Evolutionary conservation across 164 flowering plant genomes (phyloP).

Genomic region (Aristolochia californica): DNA sequence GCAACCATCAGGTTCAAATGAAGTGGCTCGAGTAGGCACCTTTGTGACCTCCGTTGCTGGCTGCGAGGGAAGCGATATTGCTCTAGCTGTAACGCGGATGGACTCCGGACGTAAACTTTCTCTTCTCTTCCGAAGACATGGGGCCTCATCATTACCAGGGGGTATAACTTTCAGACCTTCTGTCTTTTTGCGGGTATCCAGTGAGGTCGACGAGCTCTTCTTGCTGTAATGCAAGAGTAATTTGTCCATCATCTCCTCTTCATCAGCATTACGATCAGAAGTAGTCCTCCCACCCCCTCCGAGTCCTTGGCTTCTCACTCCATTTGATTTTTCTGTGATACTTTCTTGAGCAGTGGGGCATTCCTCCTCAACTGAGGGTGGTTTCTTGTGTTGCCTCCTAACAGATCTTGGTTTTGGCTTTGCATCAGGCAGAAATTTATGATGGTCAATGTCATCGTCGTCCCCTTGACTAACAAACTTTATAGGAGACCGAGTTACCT

Average conservation of each 20-base stretch:
- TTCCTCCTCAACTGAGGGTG: not conserved
- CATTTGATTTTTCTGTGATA: constrained; percentile 25
- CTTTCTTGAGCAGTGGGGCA: not conserved
- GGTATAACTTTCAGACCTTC: constrained; percentile 23
- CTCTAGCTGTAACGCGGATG: constrained; percentile 31
- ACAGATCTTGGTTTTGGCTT: constrained; percentile 40
- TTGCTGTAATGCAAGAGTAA: constrained; percentile 68
- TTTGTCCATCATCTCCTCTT: constrained; percentile 62
- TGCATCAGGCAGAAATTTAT: not conserved
- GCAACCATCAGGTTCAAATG: constrained; percentile 38
- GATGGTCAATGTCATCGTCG: too few relatives aligned
- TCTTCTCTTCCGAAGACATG: constrained; percentile 10
- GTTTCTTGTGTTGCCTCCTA: constrained; percentile 24
- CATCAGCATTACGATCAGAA: constrained; percentile 24
- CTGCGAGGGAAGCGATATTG: constrained; percentile 57
- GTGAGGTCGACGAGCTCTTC: constrained; percentile 31
- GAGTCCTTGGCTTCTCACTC: constrained; percentile 39
- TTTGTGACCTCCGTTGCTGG: constrained; percentile 31
- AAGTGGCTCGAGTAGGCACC: constrained; percentile 44
- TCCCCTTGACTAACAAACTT: too few relatives aligned
- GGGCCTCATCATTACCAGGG: constrained; percentile 11
- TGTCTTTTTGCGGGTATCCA: constrained; percentile 24
- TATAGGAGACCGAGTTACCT: too few relatives aligned
- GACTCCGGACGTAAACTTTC: constrained; percentile 15
- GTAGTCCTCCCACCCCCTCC: constrained; percentile 19